Evolutionary conservation across 768 basidiomycete genomes (phyloP), one percentile per base, ranked within the genome.

Genomic region (Clavulina sp.): DNA sequence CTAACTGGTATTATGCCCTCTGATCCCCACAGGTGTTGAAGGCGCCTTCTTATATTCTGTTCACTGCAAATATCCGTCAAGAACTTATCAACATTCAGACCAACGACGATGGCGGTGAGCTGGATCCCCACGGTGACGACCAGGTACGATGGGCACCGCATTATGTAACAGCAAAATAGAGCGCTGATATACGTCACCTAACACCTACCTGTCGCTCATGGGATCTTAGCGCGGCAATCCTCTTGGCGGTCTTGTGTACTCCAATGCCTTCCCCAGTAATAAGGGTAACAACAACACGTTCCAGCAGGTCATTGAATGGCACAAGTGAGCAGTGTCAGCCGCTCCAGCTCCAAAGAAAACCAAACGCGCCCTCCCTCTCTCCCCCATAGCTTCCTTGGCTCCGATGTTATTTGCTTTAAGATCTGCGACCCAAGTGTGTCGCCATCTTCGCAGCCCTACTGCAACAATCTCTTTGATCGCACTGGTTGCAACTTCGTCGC

Each of bases 1-100:
- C n/a, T n/a, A n/a, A n/a, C n/a, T n/a, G n/a, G n/a, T n/a, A n/a
- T n/a, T n/a, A n/a, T n/a, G n/a, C n/a, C n/a, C n/a, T n/a, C n/a
- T n/a, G n/a, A n/a, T n/a, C n/a, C n/a, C n/a, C n/a, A n/a, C n/a
- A n/a, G n/a, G 75, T 83, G 60, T 70, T 84, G 3, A 69, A 75
- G 56, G 83, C 84, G 0, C 77, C 81, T 18, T 77, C 80, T 61
- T 85, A 77, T 61, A 69, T 84, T 30, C 82, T 81, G 59, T 65
- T 84, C 50, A 78, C 76, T 34, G 85, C 80, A 68, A 56, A 61
- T 48, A 66, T 68, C 30, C 66, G 69, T 58, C 64, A 69, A 43
- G 67, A 65, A 53, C 62, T 63, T 56, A 57, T 71, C 56, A 69
- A 70, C 65, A 63, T 70, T 53, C 41, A 46, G 0, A 40, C 51